phyloP scores from a whole-genome alignment of 2,329 filamentous ascomycete genomes.

The Hortaea werneckii region DNA sequence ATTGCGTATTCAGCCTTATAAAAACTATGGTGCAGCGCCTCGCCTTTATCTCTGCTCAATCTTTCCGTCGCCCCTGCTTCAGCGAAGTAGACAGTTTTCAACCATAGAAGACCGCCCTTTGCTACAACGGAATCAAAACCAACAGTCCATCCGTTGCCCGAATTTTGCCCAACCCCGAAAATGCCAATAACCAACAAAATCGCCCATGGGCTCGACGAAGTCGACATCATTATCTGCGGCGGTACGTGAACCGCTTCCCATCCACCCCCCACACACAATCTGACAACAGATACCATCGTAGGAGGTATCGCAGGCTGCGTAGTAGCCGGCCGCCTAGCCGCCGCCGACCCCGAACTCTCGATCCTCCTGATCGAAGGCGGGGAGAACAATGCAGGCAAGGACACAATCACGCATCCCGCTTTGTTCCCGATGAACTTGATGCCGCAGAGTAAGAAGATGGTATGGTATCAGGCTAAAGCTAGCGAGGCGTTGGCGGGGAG shows the following conservation, averaged over 20 bases:
- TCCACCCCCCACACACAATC: not conserved
- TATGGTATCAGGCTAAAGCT: slow-evolving; percentile 41
- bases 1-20: too few relatives aligned
- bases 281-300: not conserved
- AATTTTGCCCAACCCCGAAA: too few relatives aligned
- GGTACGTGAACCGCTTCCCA: not conserved
- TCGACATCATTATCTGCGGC: slow-evolving; percentile 3
- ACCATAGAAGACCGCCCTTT: too few relatives aligned
- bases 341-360: slow-evolving; percentile 38
- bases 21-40: too few relatives aligned
- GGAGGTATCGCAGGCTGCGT: slow-evolving; percentile 41
- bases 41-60: too few relatives aligned
- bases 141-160: too few relatives aligned
- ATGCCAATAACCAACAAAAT: slow-evolving; percentile 9
- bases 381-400: slow-evolving; percentile 41
- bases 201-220: not conserved
- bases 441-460: slow-evolving; percentile 37
- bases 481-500: slow-evolving; percentile 34
- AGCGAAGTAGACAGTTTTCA: too few relatives aligned
- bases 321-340: slow-evolving; percentile 40
- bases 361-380: slow-evolving; percentile 45
- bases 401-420: slow-evolving; percentile 41
- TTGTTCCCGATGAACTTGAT: slow-evolving; percentile 38
- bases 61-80: too few relatives aligned
- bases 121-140: too few relatives aligned